These are phyloP conservation scores for Periglandula ipomoeae DNA, from an alignment of 2,329 filamentous ascomycete genomes.

Conservation along the genomic window DNA sequence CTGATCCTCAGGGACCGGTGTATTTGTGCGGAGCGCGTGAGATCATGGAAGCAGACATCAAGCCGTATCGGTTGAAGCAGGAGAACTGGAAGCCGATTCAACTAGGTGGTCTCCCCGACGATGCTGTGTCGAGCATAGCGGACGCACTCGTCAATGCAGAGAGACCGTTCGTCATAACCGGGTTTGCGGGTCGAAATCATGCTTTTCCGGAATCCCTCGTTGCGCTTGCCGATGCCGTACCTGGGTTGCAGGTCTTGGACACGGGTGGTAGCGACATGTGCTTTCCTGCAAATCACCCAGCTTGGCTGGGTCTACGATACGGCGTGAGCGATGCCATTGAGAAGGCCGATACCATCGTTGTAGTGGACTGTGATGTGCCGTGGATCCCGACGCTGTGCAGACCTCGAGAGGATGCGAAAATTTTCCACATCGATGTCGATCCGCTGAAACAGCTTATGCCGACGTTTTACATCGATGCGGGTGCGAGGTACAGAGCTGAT, in stretches of 20 bases:
- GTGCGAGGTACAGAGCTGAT: conserved; percentile 58
- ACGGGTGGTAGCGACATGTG: conserved; percentile 75
- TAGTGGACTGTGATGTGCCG: conserved; percentile 83
- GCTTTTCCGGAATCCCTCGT: conserved; percentile 52
- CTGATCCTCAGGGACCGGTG: conserved; percentile 68
- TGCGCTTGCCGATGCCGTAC: conserved; percentile 56
- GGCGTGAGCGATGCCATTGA: conserved; percentile 65
- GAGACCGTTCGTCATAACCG: conserved; percentile 60
- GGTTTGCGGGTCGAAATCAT: conserved; percentile 63
- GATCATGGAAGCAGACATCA: conserved; percentile 77
- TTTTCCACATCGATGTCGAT: conserved; percentile 59
- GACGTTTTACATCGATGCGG: conserved; percentile 60
- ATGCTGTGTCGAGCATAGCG: conserved; percentile 49
- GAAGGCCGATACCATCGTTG: conserved; percentile 73
- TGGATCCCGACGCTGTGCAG: conserved; percentile 77
- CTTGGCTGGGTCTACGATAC: conserved; percentile 61
- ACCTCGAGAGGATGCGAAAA: conserved; percentile 39
- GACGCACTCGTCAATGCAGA: conserved; percentile 54
- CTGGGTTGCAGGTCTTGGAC: conserved; percentile 63
- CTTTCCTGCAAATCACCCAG: conserved; percentile 62
- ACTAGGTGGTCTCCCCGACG: conserved; percentile 47
- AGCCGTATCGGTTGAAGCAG: conserved; percentile 61
- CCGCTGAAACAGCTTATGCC: conserved; percentile 65
- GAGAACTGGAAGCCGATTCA: conserved; percentile 61
- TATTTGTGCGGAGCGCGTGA: conserved; percentile 73